A percentile compares a stretch with the other conserved stretches of the same genome.
Evolutionary conservation across 306 rosid genomes (phyloP).

Genomic region (Fragaria iinumae): DNA sequence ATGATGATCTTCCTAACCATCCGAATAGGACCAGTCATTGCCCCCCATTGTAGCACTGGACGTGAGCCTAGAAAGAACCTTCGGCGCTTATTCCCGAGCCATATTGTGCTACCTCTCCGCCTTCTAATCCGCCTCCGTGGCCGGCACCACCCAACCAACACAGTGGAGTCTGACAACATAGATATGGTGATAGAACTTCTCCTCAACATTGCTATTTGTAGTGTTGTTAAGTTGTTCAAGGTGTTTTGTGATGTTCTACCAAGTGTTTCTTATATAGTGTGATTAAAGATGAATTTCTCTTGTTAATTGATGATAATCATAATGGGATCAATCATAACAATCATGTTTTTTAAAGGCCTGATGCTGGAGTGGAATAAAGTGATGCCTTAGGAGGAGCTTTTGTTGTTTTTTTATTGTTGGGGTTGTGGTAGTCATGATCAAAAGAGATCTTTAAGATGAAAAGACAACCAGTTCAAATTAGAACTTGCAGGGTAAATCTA

Average conservation of each 20-base stretch:
- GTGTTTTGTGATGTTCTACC: conserved; percentile 3
- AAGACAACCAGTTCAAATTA: conserved; percentile 15
- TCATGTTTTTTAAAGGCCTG: conserved; percentile 54
- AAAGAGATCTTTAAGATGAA: conserved; percentile 19
- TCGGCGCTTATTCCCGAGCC: conserved; percentile 73
- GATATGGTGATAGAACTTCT: conserved; percentile 48
- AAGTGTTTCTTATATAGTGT: conserved; percentile 36
- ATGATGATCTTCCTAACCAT: conserved; percentile 69
- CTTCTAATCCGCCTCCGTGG: conserved; percentile 52
- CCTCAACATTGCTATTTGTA: conserved; percentile 47
- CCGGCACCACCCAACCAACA: conserved; percentile 55
- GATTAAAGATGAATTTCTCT: conserved; percentile 39
- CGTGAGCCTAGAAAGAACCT: conserved; percentile 65
- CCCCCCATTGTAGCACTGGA: conserved; percentile 63
- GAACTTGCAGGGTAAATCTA: conserved; percentile 20
- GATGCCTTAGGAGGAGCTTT: conserved; percentile 24
- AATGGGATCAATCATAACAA: conserved; percentile 72
- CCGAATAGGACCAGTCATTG: conserved; percentile 57
- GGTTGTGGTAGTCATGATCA: conserved; percentile 75
- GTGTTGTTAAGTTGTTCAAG: neutral
- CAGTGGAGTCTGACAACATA: conserved; percentile 50
- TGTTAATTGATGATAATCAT: conserved; percentile 53
- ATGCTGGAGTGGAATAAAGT: conserved; percentile 55
- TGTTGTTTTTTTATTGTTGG: conserved; percentile 28
- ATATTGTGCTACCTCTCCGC: conserved; percentile 55